These are phyloP conservation scores for Lagenaria siceraria DNA, from an alignment of 306 rosid species.

Conservation along the genomic window DNA sequence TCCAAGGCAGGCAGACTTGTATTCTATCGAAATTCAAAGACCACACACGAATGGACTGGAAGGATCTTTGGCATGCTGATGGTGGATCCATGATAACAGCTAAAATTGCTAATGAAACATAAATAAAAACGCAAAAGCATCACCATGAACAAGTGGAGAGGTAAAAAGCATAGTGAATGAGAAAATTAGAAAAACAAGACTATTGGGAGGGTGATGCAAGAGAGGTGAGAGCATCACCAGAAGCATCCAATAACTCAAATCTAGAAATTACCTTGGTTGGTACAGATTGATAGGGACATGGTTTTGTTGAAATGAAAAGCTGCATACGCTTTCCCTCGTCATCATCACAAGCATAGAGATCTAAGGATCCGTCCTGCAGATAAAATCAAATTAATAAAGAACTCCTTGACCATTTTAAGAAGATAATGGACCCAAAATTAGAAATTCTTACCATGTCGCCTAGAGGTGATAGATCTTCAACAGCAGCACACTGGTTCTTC, in stretches of 20 bases:
- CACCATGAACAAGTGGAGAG: not conserved
- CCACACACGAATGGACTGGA: too few species aligned
- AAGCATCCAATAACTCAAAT: not conserved
- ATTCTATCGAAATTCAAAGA: too few species aligned
- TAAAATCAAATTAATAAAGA: constrained; percentile 8
- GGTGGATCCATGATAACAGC: not conserved
- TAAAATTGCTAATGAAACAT: not conserved
- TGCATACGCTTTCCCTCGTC: constrained; percentile 64
- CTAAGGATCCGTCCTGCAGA: constrained; percentile 78
- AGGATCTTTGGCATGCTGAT: too few species aligned
- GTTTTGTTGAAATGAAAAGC: constrained; percentile 76
- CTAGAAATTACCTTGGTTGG: constrained; percentile 67
- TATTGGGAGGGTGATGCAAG: not conserved
- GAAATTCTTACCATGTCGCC: constrained; percentile 64
- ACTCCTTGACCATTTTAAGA: not conserved
- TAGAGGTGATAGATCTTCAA: constrained; percentile 66
- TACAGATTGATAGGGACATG: constrained; percentile 65
- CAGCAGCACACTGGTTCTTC: constrained; percentile 63
- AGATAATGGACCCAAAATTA: constrained; percentile 3
- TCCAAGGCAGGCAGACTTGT: too few species aligned
- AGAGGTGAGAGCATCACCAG: not conserved
- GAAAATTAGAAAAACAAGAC: not conserved
- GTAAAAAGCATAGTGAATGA: not conserved
- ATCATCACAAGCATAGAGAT: constrained; percentile 72
- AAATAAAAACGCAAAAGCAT: not conserved